These are phyloP conservation scores for Viola pubescens DNA, from an alignment of 441 rosid genomes.

Conservation along the genomic window DNA sequence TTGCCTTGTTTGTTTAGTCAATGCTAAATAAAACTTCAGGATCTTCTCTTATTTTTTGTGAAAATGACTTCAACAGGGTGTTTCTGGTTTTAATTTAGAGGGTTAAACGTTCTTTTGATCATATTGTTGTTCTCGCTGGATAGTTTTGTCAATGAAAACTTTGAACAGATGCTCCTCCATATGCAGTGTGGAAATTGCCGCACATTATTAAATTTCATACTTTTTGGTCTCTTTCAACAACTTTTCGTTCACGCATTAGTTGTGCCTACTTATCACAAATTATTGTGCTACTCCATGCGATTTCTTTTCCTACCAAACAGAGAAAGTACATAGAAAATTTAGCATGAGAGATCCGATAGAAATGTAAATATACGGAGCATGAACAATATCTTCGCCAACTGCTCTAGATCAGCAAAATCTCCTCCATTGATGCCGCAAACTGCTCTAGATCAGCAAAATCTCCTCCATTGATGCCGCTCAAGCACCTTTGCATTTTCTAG, in stretches of 20 bases:
- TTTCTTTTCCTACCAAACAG: no score
- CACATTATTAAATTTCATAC: no score
- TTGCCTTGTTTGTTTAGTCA: constrained; percentile 15
- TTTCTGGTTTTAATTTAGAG: constrained; percentile 7
- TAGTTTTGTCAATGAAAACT: background rate
- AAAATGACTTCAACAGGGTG: constrained; percentile 12
- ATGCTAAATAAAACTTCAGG: constrained; percentile 27
- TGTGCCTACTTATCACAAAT: background rate
- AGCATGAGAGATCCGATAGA: no score
- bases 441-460: constrained; percentile 25
- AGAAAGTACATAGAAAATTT: no score
- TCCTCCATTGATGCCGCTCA: constrained; percentile 1
- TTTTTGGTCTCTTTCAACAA: background rate
- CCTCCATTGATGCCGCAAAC: constrained; percentile 14
- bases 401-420: constrained; percentile 25
- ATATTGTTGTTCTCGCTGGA: constrained; percentile 9
- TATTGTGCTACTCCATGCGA: no score
- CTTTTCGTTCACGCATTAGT: constrained; percentile 15
- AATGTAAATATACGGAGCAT: no score
- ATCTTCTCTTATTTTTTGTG: constrained; percentile 15
- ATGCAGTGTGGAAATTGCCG: no score
- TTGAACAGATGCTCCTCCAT: background rate
- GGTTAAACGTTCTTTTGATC: constrained; percentile 4
- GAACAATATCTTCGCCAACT: constrained; percentile 12
- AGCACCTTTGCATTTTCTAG: constrained; percentile 17